phyloP scores from a whole-genome alignment of 2,329 filamentous ascomycete species.

The Botryotinia globosa region DNA sequence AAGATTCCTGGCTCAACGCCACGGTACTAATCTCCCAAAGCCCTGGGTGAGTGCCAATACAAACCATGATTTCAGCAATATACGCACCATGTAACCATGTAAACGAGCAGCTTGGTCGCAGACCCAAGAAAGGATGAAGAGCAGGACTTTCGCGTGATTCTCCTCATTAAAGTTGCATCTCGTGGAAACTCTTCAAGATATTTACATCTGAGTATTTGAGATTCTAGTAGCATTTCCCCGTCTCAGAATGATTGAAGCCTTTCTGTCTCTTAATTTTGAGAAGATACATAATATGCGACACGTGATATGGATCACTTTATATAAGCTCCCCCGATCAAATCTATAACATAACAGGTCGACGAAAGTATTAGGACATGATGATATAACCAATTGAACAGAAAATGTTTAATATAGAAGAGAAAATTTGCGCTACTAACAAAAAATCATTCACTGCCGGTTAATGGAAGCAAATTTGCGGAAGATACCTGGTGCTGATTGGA shows the following conservation, averaged over 20 bases:
- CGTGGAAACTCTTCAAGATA: background rate
- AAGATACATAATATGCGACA: background rate
- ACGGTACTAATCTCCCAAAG: background rate
- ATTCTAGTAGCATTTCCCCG: background rate
- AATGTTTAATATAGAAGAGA: too few species aligned
- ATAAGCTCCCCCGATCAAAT: background rate
- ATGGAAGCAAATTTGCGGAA: background rate
- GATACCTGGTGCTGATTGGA: too few species aligned
- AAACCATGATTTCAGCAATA: background rate
- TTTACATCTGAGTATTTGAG: accelerated
- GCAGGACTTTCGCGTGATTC: background rate
- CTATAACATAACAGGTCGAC: background rate
- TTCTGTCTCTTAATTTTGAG: background rate
- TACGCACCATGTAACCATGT: background rate
- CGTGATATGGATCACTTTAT: background rate
- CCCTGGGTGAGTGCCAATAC: background rate
- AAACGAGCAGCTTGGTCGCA: background rate
- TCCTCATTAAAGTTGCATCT: accelerated
- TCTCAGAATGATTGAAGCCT: background rate
- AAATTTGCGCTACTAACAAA: too few species aligned
- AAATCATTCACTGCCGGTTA: background rate
- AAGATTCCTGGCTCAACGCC: background rate
- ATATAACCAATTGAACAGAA: background rate
- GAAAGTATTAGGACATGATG: background rate
- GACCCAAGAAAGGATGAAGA: background rate